A percentile compares a stretch with the other conserved stretches of the same genome.
Conservation (phyloP, 441 rosid species). For the Syzygium malaccense region DNA sequence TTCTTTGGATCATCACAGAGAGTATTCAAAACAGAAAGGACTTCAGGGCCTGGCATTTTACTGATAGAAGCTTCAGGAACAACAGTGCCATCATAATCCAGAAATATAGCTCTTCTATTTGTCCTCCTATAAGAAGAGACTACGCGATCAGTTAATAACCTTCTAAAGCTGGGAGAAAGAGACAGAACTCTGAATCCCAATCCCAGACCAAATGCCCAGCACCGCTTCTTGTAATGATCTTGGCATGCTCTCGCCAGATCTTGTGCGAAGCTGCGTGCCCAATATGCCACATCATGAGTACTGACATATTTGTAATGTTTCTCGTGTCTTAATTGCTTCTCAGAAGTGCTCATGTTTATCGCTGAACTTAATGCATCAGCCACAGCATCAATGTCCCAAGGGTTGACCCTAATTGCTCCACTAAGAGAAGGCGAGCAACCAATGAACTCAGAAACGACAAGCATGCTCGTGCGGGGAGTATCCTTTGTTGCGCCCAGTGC, state of each 20-base stretch:
- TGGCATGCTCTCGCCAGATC: constrained; percentile 78
- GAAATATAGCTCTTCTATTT: constrained; percentile 65
- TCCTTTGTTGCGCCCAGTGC: constrained; percentile 34
- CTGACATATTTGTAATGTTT: constrained; percentile 78
- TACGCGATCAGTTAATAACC: constrained; percentile 50
- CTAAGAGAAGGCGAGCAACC: constrained; percentile 96
- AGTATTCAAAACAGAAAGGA: constrained; percentile 42
- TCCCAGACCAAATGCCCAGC: constrained; percentile 88
- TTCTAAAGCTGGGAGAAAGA: constrained; percentile 78
- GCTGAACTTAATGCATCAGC: constrained; percentile 69
- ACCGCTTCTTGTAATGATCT: constrained; percentile 73
- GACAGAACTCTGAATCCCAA: constrained; percentile 74
- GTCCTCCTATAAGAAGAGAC: constrained; percentile 59
- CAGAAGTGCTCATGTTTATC: constrained; percentile 52
- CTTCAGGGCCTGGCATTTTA: constrained; percentile 60
- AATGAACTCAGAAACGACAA: constrained; percentile 86
- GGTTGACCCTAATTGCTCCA: constrained; percentile 89
- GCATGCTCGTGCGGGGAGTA: constrained; percentile 72
- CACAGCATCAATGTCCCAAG: constrained; percentile 86
- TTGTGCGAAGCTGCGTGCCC: constrained; percentile 69
- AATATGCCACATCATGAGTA: constrained; percentile 74
- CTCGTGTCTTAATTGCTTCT: constrained; percentile 82
- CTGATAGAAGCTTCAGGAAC: constrained; percentile 60
- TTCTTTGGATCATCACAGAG: constrained; percentile 65
- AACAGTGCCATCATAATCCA: constrained; percentile 83